Evolutionary conservation across 2,329 filamentous ascomycete genomes (phyloP), one percentile per base, ranked within the genome.

Genomic region (Ilyonectria robusta): DNA sequence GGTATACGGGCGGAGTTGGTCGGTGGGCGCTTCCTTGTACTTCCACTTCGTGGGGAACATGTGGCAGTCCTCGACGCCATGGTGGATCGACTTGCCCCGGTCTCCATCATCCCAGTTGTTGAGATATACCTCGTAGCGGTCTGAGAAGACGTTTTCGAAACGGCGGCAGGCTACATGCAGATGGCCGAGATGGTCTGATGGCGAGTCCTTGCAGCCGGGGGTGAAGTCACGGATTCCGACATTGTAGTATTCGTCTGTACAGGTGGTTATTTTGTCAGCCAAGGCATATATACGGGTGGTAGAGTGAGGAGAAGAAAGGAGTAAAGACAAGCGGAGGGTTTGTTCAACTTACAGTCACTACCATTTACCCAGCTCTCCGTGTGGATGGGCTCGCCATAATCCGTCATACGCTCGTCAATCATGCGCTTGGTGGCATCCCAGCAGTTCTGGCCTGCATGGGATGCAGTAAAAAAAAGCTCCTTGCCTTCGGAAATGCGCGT

Each of bases 351-450:
- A 50, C 46, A 11, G 46, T 50, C 46, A 13, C 21, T 4, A 31
- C 46, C 46, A 31, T 50, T 50, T 11, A 50, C 46, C 46, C 46
- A 50, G 46, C 21, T 31, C 46, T 29, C 46, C 46, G 46, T 26
- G 46, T 50, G 29, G 46, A 50, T 50, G 21, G 46, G 26, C 19
- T 50, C 46, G 46, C 21, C 19, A 17, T 50, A n/a, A 19, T 50
- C 46, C 19, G 46, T 50, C 46, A 50, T 50, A 31, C 46, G 46
- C 46, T 50, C 21, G n/a, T 50, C 46, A 50, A 50, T 50, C 21
- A 50, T 50, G 46, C 21, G 46, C 46, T 50, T 15, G 1, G 6
- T 50, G 21, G 46, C 46, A 26, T 50, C 19, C 46, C 46, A 50
- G 2, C 46, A 50, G 21, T 50, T 50, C 46, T 50, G 46, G 19